Base-by-base conservation (phyloP, 306 rosid genomes). In the Prunus fruticosa region DNA sequence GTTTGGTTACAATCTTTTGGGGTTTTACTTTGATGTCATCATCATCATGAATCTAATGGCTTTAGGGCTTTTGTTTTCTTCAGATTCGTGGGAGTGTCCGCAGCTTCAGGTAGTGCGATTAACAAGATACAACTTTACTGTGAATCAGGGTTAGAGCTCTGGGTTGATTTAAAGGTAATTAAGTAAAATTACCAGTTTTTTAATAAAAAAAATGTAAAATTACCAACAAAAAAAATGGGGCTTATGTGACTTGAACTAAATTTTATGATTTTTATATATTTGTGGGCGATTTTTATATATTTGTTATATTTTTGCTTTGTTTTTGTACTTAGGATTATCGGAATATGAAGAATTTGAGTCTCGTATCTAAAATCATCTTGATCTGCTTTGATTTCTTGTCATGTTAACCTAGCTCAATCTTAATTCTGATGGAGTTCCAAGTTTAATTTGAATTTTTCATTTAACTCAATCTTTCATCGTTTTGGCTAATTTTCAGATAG, bases 81-180 rank as follows among this genome's bases (percentile, higher is more conserved):
- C 81, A 76, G 79, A 23, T 53, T 7, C 58, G 43, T 25, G 34
- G 65, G 32, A 67, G 56, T 67, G 20, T 46, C 7, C 45, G 38
- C 56, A 13, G 34, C 34, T 46, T 45, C 72, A 22, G 20, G 38
- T 43, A 22, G 71, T 16, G 52, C 10, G 46, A n/a, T 50, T 52
- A 52, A 46, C 22, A n/a, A 20, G 20, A 8, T 27, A 25, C 5
- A 65, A 45, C 53, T 12, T 19, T 18, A 52, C 22, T 5, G 57
- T 18, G 9, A 60, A 32, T 12, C 51, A 45, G 64, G 69, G 57
- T 32, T 76, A 16, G 58, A 43, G 43, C 43, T 22, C 45, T 28
- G 77, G 46, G 57, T 8, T 49, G 58, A 54, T 57, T 47, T 64
- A 43, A 47, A 72, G 88, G 80, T 82, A 76, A 76, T 20, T 10